Base-by-base conservation (phyloP, 352 stramenopile species). In the Pythium phragmiticola region DNA sequence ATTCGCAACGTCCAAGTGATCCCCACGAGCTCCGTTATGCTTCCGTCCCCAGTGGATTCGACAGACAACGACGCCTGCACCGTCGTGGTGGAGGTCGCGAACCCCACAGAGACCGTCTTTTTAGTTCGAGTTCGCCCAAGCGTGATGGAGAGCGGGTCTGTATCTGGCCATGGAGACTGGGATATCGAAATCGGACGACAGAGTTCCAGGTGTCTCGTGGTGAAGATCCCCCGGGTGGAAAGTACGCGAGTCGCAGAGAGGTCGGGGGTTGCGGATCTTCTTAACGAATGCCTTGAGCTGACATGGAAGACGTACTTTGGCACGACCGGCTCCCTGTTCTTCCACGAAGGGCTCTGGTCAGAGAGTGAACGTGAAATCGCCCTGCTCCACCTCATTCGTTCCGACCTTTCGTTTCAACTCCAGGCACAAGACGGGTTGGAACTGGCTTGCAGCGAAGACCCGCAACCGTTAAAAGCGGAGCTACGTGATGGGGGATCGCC, bases 71-170 rank as follows among this genome's bases (percentile, higher is more conserved):
- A 60, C 26, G 72, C 75, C 60, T 85, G 75, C 37, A 43, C 76
- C 33, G 63, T 88, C 23, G 54, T 85, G 7, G 66, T 88, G 7
- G 72, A 92, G 21, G 55, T 92, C 2, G 64, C 74, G 28, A 92
- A 92, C 63, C 84, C 80, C 0, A 90, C 81, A 0, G 81, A 90
- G 71, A 92, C 81, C 7, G 76, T 73, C 4, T 92, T 92, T 65
- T 65, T 66, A 26, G 74, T 92, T 7, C 68, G 73, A 7, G 52
- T 89, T 23, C 68, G 57, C 21, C 48, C 21, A 30, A n/a, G 7
- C 16, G 45, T 16, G 21, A 50, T 11, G 12, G 16, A 50, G 21
- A 50, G n/a, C 7, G 14, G 23, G 5, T 39, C 23, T 43, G n/a
- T 7, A 54, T 7, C 21, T 46, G 33, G 19, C 8, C 19, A 33